Percentiles rank a stretch among this genome's conserved stretches.
Conservation (phyloP, 2,329 filamentous ascomycete species). For the Blastomyces silverae region DNA sequence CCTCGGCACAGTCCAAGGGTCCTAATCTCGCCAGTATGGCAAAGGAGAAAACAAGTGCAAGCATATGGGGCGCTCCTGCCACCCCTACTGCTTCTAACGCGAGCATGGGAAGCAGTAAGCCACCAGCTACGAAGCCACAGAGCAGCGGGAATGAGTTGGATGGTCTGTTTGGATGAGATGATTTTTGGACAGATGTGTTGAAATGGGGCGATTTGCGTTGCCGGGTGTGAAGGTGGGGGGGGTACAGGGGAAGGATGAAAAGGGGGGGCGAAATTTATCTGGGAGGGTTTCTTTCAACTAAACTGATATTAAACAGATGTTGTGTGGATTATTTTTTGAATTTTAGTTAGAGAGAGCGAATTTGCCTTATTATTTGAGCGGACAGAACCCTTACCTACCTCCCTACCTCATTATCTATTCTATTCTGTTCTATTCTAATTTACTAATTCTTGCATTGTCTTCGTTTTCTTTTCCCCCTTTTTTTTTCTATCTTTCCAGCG, state of each 20-base stretch:
- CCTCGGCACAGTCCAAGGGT: conserved; percentile 54
- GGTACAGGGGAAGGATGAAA: neutral
- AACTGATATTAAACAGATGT: neutral
- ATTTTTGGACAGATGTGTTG: neutral
- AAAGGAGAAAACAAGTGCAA: conserved; percentile 94
- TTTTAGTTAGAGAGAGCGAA: neutral
- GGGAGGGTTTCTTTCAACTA: too few relatives aligned
- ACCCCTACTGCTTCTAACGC: neutral
- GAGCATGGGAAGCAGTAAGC: neutral
- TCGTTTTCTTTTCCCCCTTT: neutral
- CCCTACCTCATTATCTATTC: neutral
- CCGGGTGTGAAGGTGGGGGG: too few relatives aligned
- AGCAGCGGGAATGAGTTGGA: conserved; percentile 35
- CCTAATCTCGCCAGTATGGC: conserved; percentile 87
- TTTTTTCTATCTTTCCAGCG: neutral
- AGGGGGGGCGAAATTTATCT: neutral
- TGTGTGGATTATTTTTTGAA: neutral
- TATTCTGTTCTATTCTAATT: neutral
- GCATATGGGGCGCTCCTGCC: conserved; percentile 77
- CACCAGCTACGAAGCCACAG: conserved; percentile 6
- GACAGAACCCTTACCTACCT: neutral
- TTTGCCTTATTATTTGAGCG: neutral
- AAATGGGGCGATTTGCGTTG: neutral
- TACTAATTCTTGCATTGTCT: neutral
- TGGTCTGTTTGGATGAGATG: conserved; percentile 36